A percentile compares a stretch with the other conserved stretches of the same genome.
Conservation (phyloP, 2,329 filamentous ascomycete species). For the Pseudogymnoascus sp. region DNA sequence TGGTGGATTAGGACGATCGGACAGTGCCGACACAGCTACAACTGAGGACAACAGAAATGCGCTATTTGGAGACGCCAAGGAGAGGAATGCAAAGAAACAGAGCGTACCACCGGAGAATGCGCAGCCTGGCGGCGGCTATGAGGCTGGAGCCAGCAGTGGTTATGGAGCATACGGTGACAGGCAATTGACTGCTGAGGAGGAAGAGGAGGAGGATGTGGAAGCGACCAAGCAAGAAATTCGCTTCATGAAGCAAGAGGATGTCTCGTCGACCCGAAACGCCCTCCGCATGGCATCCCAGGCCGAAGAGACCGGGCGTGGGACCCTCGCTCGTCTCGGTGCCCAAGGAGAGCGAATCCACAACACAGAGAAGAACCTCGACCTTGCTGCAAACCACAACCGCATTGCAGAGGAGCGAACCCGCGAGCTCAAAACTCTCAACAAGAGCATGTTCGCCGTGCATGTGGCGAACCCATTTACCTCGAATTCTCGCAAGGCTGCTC, state of each 20-base stretch:
- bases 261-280: slow-evolving; percentile 63
- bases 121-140: slow-evolving; percentile 22
- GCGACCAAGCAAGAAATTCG: slow-evolving; percentile 67
- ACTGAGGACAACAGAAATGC: slow-evolving; percentile 52
- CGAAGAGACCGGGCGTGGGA: slow-evolving; percentile 62
- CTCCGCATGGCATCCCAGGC: slow-evolving; percentile 59
- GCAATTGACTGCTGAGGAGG: slow-evolving; percentile 69
- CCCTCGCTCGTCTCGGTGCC: slow-evolving; percentile 62
- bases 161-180: slow-evolving; percentile 57
- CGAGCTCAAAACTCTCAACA: slow-evolving; percentile 77
- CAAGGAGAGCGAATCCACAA: slow-evolving; percentile 78
- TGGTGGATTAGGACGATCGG: slow-evolving; percentile 46
- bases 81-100: slow-evolving; percentile 25
- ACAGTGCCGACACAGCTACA: slow-evolving; percentile 32
- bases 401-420: slow-evolving; percentile 71
- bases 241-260: slow-evolving; percentile 69
- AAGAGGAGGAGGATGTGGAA: slow-evolving; percentile 65
- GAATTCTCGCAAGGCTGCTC: slow-evolving; percentile 51
- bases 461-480: slow-evolving; percentile 71
- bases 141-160: slow-evolving; percentile 14
- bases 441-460: slow-evolving; percentile 84
- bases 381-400: slow-evolving; percentile 67
- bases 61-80: slow-evolving; percentile 43
- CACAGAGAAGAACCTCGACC: slow-evolving; percentile 73
- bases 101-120: slow-evolving; percentile 19